phyloP scores from a whole-genome alignment of 345 rosid genomes.

The Carallia brachiata region DNA sequence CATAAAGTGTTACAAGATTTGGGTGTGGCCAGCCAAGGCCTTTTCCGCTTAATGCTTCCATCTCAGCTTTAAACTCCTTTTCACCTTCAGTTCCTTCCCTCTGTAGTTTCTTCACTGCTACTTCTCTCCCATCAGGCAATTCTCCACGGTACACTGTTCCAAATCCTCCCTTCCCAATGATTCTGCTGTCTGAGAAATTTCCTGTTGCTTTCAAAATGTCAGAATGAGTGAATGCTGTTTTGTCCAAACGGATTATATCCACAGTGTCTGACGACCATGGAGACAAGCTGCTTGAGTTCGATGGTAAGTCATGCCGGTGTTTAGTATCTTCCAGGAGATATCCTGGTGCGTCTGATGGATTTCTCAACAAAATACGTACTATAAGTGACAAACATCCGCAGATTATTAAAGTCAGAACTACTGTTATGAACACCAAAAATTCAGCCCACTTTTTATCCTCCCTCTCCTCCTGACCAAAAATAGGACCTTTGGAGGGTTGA shows the following conservation, averaged over 20 bases:
- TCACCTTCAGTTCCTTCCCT: constrained; percentile 86
- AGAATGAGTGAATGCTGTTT: constrained; percentile 68
- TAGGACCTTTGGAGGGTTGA: not conserved
- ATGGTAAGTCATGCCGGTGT: constrained; percentile 44
- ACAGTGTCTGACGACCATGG: constrained; percentile 71
- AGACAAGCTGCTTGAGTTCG: constrained; percentile 70
- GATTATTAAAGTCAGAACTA: constrained; percentile 35
- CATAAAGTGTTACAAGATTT: constrained; percentile 80
- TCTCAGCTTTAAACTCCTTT: constrained; percentile 80
- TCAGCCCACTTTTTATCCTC: constrained; percentile 31
- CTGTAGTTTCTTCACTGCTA: constrained; percentile 89
- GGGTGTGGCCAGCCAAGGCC: constrained; percentile 93
- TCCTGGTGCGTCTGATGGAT: constrained; percentile 34
- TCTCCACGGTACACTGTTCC: constrained; percentile 78
- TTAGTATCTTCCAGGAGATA: constrained; percentile 53
- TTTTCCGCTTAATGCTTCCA: constrained; percentile 80
- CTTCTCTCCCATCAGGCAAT: constrained; percentile 79
- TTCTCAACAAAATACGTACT: constrained; percentile 37
- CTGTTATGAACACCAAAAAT: constrained; percentile 38
- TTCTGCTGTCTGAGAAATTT: constrained; percentile 65
- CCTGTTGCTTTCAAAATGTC: constrained; percentile 83
- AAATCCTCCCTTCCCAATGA: constrained; percentile 85
- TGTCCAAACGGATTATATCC: constrained; percentile 73
- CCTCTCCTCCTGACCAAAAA: constrained; percentile 9
- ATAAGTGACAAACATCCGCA: constrained; percentile 47